Conservation (phyloP, 2,329 filamentous ascomycete genomes). For the Whalleya microplaca region DNA sequence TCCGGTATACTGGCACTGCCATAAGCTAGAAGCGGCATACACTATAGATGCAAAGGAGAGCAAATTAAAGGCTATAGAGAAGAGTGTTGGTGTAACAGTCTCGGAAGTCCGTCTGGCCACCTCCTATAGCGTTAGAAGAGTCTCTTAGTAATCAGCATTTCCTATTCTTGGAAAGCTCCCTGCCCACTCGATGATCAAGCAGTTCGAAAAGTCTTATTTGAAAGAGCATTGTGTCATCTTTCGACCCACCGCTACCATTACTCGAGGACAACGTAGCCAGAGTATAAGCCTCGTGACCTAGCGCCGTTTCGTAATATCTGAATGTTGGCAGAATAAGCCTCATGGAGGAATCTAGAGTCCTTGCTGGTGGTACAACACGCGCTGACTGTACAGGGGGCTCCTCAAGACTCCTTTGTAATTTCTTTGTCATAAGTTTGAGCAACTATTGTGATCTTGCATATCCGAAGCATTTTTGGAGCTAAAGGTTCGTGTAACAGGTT, state of each 20-base stretch:
- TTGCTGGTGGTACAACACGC: constrained; percentile 12
- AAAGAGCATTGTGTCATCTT: not conserved
- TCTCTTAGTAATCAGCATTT: not conserved
- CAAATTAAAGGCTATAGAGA: not conserved
- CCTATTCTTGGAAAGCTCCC: constrained; percentile 6
- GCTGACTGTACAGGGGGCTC: constrained; percentile 4
- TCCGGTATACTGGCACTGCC: not conserved
- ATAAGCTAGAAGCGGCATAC: not conserved
- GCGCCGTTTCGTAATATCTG: constrained; percentile 7
- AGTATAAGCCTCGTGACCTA: constrained; percentile 14
- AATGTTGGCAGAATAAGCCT: constrained; percentile 7
- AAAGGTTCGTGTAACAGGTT: constrained; percentile 16
- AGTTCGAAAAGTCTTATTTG: constrained; percentile 1
- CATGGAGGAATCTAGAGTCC: constrained; percentile 6
- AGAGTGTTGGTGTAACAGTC: not conserved
- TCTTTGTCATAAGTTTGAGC: constrained; percentile 23
- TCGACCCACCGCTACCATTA: not conserved
- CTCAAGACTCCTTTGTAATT: constrained; percentile 22
- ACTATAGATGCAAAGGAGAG: not conserved
- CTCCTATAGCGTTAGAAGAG: not conserved
- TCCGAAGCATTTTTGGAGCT: constrained; percentile 22
- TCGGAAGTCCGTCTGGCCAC: constrained; percentile 20
- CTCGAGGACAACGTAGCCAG: constrained; percentile 2
- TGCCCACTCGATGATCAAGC: constrained; percentile 2
- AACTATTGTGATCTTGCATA: constrained; percentile 31